Conservation (phyloP, 495 filamentous ascomycete species). For the Cercophora newfieldiana region DNA sequence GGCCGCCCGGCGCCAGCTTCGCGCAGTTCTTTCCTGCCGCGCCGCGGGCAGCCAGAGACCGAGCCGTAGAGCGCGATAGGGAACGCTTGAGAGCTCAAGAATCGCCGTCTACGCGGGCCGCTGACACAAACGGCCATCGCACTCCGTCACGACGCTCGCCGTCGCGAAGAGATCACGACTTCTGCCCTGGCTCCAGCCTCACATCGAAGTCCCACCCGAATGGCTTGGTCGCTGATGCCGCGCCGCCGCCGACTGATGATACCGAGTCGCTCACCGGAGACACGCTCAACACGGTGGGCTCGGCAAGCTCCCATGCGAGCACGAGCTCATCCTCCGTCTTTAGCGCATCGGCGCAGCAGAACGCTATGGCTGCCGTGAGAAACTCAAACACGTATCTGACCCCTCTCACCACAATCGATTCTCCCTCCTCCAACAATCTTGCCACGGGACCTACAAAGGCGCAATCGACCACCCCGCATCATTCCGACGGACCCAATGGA, state of each 20-base stretch:
- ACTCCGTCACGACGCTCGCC: constrained; percentile 20
- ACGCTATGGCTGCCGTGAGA: constrained; percentile 51
- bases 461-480: constrained; percentile 36
- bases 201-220: constrained; percentile 31
- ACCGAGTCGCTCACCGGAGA: constrained; percentile 60
- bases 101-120: constrained; percentile 29
- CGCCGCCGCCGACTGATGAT: constrained; percentile 52
- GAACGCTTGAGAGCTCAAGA: constrained; percentile 36
- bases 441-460: constrained; percentile 36
- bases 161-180: constrained; percentile 19
- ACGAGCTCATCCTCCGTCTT: constrained; percentile 62
- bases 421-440: constrained; percentile 62
- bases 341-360: constrained; percentile 51
- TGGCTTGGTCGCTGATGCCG: constrained; percentile 38
- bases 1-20: constrained; percentile 74
- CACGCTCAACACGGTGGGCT: constrained; percentile 62
- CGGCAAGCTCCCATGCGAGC: constrained; percentile 65
- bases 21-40: constrained; percentile 89
- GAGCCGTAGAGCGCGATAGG: constrained; percentile 55
- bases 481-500: constrained; percentile 32
- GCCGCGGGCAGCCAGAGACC: constrained; percentile 60
- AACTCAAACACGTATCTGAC: constrained; percentile 60
- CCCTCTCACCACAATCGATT: constrained; percentile 74
- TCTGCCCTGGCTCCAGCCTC: constrained; percentile 15
- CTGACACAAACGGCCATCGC: constrained; percentile 27